These are phyloP conservation scores for Sherardia arvensis DNA, from an alignment of 257 asterid genomes.

Conservation along the genomic window DNA sequence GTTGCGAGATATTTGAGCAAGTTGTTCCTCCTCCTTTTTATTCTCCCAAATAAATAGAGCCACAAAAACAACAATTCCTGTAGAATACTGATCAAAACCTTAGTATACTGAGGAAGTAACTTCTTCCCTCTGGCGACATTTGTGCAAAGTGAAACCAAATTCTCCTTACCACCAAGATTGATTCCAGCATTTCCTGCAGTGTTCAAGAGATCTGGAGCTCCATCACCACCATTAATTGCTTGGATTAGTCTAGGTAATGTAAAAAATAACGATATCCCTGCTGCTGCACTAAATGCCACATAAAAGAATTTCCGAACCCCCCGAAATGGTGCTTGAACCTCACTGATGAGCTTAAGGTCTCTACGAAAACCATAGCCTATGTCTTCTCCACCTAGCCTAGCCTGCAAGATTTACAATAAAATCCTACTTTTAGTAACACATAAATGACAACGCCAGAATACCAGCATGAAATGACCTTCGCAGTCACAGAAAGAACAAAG, in stretches of 20 bases:
- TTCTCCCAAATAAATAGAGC: conserved; percentile 80
- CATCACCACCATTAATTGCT: conserved; percentile 78
- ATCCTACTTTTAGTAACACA: conserved; percentile 2
- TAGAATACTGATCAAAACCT: conserved; percentile 56
- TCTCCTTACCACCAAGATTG: conserved; percentile 60
- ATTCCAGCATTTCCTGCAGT: conserved; percentile 70
- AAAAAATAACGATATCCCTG: conserved; percentile 73
- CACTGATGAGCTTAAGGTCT: conserved; percentile 94
- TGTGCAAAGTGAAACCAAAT: not conserved
- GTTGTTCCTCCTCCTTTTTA: conserved; percentile 97
- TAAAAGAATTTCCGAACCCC: conserved; percentile 84
- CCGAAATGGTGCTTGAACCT: conserved; percentile 98
- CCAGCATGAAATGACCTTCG: not conserved
- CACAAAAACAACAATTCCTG: conserved; percentile 80
- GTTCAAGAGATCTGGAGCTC: conserved; percentile 65
- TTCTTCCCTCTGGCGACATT: not conserved
- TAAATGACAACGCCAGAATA: not conserved
- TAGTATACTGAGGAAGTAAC: conserved; percentile 26
- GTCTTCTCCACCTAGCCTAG: conserved; percentile 91
- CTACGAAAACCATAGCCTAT: conserved; percentile 83
- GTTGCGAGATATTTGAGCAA: conserved; percentile 68
- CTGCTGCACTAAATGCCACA: conserved; percentile 81
- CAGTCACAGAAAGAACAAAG: not conserved
- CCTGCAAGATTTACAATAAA: conserved; percentile 34
- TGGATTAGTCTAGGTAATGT: conserved; percentile 63